Evolutionary conservation across 495 filamentous ascomycete species (phyloP).

Genomic region (Xylaria sp.): DNA sequence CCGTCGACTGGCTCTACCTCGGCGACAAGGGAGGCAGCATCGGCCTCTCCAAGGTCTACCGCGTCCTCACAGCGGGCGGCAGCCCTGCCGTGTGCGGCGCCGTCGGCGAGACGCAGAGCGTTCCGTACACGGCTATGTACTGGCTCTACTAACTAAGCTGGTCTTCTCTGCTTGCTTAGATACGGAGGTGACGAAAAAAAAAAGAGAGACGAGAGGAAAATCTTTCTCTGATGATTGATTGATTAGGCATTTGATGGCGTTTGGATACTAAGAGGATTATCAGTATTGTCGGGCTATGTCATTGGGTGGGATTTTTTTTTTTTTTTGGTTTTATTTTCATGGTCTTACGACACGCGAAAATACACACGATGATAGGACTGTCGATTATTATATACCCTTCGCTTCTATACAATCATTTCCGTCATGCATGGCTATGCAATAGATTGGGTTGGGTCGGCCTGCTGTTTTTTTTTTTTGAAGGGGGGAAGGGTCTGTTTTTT

Average conservation of each 20-base stretch:
- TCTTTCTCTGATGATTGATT: background rate
- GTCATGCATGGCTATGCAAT: constrained; percentile 23
- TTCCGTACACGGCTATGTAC: constrained; percentile 74
- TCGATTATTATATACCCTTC: constrained; percentile 6
- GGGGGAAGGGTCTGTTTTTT: constrained; percentile 7
- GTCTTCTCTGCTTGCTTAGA: too few species aligned
- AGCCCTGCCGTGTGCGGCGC: constrained; percentile 55
- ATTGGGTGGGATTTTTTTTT: background rate
- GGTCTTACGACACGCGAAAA: background rate
- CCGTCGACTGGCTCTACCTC: constrained; percentile 72
- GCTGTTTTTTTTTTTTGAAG: constrained; percentile 9
- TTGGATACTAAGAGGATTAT: constrained; percentile 20
- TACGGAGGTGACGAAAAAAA: background rate
- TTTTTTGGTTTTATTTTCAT: background rate
- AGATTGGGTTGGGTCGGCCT: constrained; percentile 19
- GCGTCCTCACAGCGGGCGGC: constrained; percentile 73
- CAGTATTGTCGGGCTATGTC: background rate
- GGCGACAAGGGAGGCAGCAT: constrained; percentile 54
- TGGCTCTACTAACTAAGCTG: constrained; percentile 73
- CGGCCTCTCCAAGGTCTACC: constrained; percentile 65
- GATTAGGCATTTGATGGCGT: constrained; percentile 20
- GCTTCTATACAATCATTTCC: constrained; percentile 27
- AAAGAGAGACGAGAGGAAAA: background rate
- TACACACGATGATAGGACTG: background rate
- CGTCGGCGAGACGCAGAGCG: constrained; percentile 49